Conservation (phyloP, 2,329 filamentous ascomycete species). For the Biscogniauxia mediterranea region DNA sequence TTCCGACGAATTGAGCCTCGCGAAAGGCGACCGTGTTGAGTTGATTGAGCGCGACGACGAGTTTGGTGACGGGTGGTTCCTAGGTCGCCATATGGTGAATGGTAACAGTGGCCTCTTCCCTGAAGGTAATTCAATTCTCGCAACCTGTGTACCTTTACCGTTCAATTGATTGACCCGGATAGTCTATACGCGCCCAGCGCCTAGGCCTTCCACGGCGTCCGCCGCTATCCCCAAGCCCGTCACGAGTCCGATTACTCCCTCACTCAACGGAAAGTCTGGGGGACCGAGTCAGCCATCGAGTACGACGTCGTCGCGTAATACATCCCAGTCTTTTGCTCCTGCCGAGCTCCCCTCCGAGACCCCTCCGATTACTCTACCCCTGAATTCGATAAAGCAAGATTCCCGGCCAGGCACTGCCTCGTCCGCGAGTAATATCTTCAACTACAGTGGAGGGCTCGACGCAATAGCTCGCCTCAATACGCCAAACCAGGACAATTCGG, state of each 20-base stretch:
- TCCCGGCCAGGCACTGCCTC: constrained; percentile 27
- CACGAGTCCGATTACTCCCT: constrained; percentile 24
- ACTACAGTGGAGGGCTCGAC: constrained; percentile 37
- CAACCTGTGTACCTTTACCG: constrained; percentile 1
- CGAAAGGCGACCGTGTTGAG: constrained; percentile 81
- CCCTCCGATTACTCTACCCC: constrained; percentile 38
- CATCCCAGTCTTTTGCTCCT: constrained; percentile 18
- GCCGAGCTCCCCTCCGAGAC: constrained; percentile 25
- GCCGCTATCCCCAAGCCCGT: constrained; percentile 28
- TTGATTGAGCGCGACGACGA: constrained; percentile 83
- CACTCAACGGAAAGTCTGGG: constrained; percentile 25
- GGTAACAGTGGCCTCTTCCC: constrained; percentile 77
- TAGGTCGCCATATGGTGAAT: constrained; percentile 72
- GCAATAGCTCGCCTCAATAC: constrained; percentile 41
- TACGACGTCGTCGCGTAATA: constrained; percentile 29
- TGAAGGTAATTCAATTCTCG: constrained; percentile 58
- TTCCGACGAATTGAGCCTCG: constrained; percentile 85
- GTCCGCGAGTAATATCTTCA: constrained; percentile 28
- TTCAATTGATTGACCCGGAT: constrained; percentile 15
- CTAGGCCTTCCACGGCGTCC: constrained; percentile 40
- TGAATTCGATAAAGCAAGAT: constrained; percentile 41
- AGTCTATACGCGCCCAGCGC: constrained; percentile 63
- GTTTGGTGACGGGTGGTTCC: constrained; percentile 84
- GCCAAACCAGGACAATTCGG: constrained; percentile 52
- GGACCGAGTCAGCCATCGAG: constrained; percentile 21